Base-by-base conservation (phyloP, 176 grass and related monocot genomes). In the Microstegium vimineum region DNA sequence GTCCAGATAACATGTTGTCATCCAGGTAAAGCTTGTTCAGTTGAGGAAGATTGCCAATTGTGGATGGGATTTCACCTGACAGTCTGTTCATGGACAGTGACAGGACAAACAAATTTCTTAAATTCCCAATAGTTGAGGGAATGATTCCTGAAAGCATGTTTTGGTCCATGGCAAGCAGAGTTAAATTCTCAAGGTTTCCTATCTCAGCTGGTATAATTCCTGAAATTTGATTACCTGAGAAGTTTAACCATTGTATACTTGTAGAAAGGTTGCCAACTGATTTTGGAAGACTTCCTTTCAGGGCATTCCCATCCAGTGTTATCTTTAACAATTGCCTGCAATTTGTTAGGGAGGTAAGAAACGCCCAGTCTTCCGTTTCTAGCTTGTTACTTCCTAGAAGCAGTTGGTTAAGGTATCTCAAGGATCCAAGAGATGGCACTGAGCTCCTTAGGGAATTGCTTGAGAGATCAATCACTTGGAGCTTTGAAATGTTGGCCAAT, bases 111-210 rank as follows among this genome's bases (percentile, higher is more conserved):
- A 97, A 61, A 1, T 83, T 74, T 2, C 2, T 17, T 4, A 97
- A 76, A 32, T 83, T 88, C 26, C 94, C 69, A 42, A 94, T 69
- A 5, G 46, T 75, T 10, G 5, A 12, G 10, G 91, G 94, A 77
- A 97, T 92, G 41, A 23, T 3, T n/a, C 85, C 87, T 43, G 85
- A 82, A 60, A 92, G 83, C 73, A 73, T 84, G 36, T 94, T 97
- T 18, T 84, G 31, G 4, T 71, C 28, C 76, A 97, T 85, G 17
- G 46, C 32, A 75, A 97, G 52, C 0, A 57, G 22, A 49, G 17
- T 43, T 28, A 97, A 80, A 61, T 74, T 78, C 18, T 66, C 45
- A 11, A 88, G 32, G 6, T 81, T 91, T n/a, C 85, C 80, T 67
- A 91, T 82, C 30, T 73, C 81, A 31, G 30, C 15, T 76, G 87